Evolutionary conservation across 352 stramenopile species (phyloP).

Genomic region (Pythium brachiatum): DNA sequence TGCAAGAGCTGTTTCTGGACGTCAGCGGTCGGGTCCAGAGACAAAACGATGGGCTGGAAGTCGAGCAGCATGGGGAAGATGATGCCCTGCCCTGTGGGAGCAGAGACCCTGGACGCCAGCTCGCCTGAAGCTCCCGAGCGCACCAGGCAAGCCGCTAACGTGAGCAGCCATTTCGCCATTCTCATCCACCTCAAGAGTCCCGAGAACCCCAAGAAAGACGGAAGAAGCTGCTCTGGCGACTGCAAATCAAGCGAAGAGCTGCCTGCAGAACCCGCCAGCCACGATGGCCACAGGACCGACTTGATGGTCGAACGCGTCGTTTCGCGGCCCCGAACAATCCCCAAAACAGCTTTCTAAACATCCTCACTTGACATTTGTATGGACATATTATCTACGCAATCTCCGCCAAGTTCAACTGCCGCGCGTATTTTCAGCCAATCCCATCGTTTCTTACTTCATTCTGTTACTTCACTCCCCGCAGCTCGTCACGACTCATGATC

Average conservation of each 20-base stretch:
- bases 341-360: background rate
- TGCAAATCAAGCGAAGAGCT: background rate
- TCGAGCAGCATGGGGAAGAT: constrained; percentile 45
- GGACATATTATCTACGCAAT: background rate
- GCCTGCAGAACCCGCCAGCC: background rate
- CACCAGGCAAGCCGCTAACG: background rate
- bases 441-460: constrained; percentile 14
- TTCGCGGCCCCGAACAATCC: background rate
- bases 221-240: background rate
- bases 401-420: constrained; percentile 11
- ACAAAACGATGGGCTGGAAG: constrained; percentile 44
- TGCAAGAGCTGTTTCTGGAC: constrained; percentile 30
- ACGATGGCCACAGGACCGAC: background rate
- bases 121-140: background rate
- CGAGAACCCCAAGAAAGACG: background rate
- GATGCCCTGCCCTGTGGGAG: background rate
- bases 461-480: constrained; percentile 19
- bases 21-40: constrained; percentile 29
- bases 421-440: constrained; percentile 14
- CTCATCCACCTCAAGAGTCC: background rate
- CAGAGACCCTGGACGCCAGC: background rate
- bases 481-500: constrained; percentile 5
- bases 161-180: background rate
- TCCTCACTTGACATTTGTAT: background rate
- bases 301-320: constrained; percentile 5